Conservation (phyloP, 2,329 filamentous ascomycete genomes). For the Cadophora gregata region DNA sequence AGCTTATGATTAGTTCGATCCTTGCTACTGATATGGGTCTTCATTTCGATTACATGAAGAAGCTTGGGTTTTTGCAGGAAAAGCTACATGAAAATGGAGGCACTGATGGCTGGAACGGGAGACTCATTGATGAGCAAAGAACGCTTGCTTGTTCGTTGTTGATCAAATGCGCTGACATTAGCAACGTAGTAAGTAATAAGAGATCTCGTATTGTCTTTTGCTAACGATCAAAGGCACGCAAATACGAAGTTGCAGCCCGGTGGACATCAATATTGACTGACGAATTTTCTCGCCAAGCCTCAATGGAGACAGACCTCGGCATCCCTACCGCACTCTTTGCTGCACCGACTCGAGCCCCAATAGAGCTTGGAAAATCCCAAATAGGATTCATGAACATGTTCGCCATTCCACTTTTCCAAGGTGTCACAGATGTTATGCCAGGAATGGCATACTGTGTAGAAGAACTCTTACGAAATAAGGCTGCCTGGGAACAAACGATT, state of each 20-base stretch:
- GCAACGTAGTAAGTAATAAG: slow-evolving; percentile 80
- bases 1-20: slow-evolving; percentile 96
- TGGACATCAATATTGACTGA: slow-evolving; percentile 97
- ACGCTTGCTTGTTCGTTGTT: slow-evolving; percentile 86
- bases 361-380: slow-evolving; percentile 85
- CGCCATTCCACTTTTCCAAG: slow-evolving; percentile 88
- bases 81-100: slow-evolving; percentile 72
- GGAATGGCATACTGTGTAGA: slow-evolving; percentile 83
- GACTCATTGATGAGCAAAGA: slow-evolving; percentile 76
- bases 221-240: slow-evolving; percentile 69
- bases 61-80: slow-evolving; percentile 79
- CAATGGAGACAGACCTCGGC: slow-evolving; percentile 86
- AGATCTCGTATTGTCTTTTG: not conserved
- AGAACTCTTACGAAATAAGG: slow-evolving; percentile 80
- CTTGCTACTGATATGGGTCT: slow-evolving; percentile 96
- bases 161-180: slow-evolving; percentile 98
- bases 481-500: slow-evolving; percentile 73
- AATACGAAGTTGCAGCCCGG: slow-evolving; percentile 78
- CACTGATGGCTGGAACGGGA: slow-evolving; percentile 77
- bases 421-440: slow-evolving; percentile 84
- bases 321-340: slow-evolving; percentile 89
- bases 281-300: slow-evolving; percentile 90
- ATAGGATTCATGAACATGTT: slow-evolving; percentile 98
- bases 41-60: slow-evolving; percentile 96
- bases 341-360: slow-evolving; percentile 79